Evolutionary conservation across 2,329 filamentous ascomycete genomes (phyloP).

Genomic region (Trichophyton schoenleinii): DNA sequence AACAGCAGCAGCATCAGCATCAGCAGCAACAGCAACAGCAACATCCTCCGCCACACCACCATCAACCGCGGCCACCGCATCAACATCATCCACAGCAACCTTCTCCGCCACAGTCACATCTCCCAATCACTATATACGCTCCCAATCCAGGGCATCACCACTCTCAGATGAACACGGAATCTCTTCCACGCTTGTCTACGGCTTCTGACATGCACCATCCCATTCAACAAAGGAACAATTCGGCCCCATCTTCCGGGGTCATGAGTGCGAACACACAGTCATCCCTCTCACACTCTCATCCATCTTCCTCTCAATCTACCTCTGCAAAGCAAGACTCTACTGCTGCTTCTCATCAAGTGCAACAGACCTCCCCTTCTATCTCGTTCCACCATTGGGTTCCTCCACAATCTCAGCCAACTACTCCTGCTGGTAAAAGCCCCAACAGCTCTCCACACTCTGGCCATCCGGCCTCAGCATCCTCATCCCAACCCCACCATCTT

Average conservation of each 20-base stretch:
- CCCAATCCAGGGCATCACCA: neutral
- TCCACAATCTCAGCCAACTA: slow-evolving; percentile 56
- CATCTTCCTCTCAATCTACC: slow-evolving; percentile 10
- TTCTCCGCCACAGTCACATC: slow-evolving; percentile 14
- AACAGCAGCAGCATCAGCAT: slow-evolving; percentile 18
- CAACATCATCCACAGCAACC: slow-evolving; percentile 11
- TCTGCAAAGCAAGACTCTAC: slow-evolving; percentile 18
- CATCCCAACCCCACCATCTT: slow-evolving; percentile 23
- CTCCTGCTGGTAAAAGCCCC: slow-evolving; percentile 60
- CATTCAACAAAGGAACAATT: slow-evolving; percentile 17
- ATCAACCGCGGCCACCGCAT: slow-evolving; percentile 5
- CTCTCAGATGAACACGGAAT: slow-evolving; percentile 17
- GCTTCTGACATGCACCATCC: slow-evolving; percentile 13
- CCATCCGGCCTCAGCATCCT: slow-evolving; percentile 27
- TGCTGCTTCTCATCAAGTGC: neutral
- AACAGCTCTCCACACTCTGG: slow-evolving; percentile 36
- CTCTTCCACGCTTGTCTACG: slow-evolving; percentile 20
- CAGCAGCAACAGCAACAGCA: slow-evolving; percentile 8
- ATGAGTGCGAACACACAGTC: slow-evolving; percentile 13
- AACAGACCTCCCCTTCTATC: slow-evolving; percentile 49
- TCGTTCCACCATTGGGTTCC: slow-evolving; percentile 93
- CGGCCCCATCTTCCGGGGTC: slow-evolving; percentile 9
- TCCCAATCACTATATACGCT: slow-evolving; percentile 18
- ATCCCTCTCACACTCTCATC: slow-evolving; percentile 19
- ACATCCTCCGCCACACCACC: slow-evolving; percentile 9